Percentiles rank a stretch among this genome's conserved stretches.
Evolutionary conservation across 768 basidiomycete species (phyloP).

Genomic region (Xerocomus brunneocitrinus): DNA sequence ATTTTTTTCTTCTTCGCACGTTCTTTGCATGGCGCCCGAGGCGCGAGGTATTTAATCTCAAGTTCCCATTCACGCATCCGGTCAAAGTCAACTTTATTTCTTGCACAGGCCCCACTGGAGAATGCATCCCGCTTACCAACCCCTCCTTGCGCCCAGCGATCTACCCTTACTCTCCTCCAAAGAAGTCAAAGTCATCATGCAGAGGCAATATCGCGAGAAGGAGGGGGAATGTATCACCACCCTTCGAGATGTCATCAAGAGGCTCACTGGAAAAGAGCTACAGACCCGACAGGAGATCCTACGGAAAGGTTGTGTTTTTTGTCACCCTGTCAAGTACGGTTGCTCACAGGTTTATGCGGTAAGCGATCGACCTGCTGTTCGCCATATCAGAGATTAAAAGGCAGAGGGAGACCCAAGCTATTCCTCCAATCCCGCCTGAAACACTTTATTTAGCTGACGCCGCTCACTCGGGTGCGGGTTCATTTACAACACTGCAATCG

Average conservation of each 20-base stretch:
- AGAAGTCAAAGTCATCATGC: conserved; percentile 12
- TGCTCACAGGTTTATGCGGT: not conserved
- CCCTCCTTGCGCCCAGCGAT: not conserved
- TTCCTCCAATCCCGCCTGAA: not conserved
- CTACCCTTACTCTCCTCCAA: not conserved
- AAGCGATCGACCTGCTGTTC: conserved; percentile 8
- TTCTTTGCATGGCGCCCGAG: no score
- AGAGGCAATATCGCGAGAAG: conserved; percentile 22
- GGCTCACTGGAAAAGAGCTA: conserved; percentile 15
- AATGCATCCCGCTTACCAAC: not conserved
- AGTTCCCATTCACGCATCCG: not conserved
- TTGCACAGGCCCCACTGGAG: not conserved
- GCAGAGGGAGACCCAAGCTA: not conserved
- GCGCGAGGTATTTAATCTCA: no score
- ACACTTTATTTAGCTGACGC: not conserved
- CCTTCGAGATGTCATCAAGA: conserved; percentile 15
- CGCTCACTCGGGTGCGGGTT: not conserved
- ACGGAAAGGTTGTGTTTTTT: conserved; percentile 16
- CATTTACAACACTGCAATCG: not conserved
- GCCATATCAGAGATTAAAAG: not conserved
- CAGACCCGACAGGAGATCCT: conserved; percentile 20
- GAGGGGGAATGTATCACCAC: conserved; percentile 13
- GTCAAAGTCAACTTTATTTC: not conserved
- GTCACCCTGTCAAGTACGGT: not conserved
- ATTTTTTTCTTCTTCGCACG: no score